Base-by-base conservation (phyloP, 208 protist species). In the Wallacemonas sp. region DNA sequence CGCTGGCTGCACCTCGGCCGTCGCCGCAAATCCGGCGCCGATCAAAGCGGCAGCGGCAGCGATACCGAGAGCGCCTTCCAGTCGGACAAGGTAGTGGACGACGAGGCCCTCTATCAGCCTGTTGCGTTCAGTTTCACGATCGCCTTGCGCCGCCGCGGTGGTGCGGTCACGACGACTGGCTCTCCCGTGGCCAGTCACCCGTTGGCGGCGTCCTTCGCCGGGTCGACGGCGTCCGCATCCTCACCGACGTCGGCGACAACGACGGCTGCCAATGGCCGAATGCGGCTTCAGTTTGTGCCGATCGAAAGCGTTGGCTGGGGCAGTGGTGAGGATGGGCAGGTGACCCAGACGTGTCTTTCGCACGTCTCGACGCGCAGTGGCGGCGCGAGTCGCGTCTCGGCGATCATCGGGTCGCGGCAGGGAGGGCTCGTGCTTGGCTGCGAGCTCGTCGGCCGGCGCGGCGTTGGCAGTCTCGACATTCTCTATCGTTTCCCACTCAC, bases 351-450 rank as follows among this genome's bases (percentile, higher is more conserved):
- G 4, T 16, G 26, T 29, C 14, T 67, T 47, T 4, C 33, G 71
- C 9, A 43, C 24, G 27, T 48, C 65, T 44, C 58, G 39, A 2
- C 47, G 5, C 24, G 6, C 2, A 4, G 32, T n/a, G 52, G 52
- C 32, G 21, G n/a, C n/a, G 52, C 52, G 9, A 8, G 14, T 9
- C 30, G n/a, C 32, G 52, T 58, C 52, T 58, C 52, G 6, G 52
- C 32, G 5, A n/a, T 58, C 52, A 58, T 88, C 2, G 81, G 78
- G 21, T 69, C 74, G 16, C 61, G 46, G 30, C 62, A 48, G 17
- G 71, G 78, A 2, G 81, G 81, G n/a, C 14, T 74, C 17, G 29
- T 88, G n/a, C 32, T 88, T 9, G 62, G 55, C 3, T 76, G 75
- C 34, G 49, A 58, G 19, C 41, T 88, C 33, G 78, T 70, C 33